phyloP scores from a whole-genome alignment of 306 rosid species.

The Glycine latifolia region DNA sequence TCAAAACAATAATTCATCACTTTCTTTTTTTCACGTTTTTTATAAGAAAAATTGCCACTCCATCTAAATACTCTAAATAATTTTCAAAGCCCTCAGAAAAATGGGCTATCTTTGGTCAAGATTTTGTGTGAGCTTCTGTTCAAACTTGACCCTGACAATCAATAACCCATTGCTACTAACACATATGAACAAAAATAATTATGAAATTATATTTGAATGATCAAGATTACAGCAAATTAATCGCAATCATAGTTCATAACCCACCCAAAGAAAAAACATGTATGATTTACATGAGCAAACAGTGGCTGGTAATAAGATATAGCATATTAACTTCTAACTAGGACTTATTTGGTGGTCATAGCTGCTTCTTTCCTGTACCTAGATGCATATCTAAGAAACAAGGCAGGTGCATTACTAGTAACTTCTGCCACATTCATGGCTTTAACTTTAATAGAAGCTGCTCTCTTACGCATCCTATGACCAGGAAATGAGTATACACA shows the following conservation, averaged over 20 bases:
- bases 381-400: conserved; percentile 65
- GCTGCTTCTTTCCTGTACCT: conserved; percentile 34
- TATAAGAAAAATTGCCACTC: no score
- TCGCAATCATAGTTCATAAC: no score
- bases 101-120: no score
- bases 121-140: no score
- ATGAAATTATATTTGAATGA: no score
- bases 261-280: conserved; percentile 50
- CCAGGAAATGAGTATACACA: conserved; percentile 59
- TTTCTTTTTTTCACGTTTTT: no score
- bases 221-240: background rate
- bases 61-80: no score
- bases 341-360: conserved; percentile 16
- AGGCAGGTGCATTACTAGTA: conserved; percentile 63
- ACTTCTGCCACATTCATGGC: conserved; percentile 65
- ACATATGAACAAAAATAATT: background rate
- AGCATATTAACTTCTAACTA: background rate
- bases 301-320: conserved; percentile 25
- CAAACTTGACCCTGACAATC: no score
- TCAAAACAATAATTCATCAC: no score
- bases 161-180: background rate
- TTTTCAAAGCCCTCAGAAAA: no score
- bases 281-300: conserved; percentile 27
- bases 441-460: conserved; percentile 62
- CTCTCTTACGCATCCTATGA: conserved; percentile 56